Evolutionary conservation across 495 filamentous ascomycete genomes (phyloP).

Genomic region (Aspergillus nidulans): DNA sequence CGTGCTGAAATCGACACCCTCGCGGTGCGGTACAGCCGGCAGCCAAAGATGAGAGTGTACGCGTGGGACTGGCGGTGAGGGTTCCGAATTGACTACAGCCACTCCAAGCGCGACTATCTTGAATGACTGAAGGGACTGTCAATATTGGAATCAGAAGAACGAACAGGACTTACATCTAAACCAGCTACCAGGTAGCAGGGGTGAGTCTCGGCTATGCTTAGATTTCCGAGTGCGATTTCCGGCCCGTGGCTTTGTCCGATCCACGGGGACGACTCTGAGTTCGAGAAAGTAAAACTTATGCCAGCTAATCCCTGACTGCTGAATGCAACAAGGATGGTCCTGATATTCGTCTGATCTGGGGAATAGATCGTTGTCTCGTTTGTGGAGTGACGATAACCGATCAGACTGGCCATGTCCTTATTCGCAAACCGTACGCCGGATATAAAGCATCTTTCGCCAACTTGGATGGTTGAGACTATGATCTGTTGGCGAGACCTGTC

Average conservation of each 20-base stretch:
- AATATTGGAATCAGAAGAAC: neutral
- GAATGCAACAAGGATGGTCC: slow-evolving; percentile 11
- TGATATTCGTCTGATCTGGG: neutral
- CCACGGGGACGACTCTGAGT: slow-evolving; percentile 8
- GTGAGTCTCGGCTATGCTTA: neutral
- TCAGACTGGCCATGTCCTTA: neutral
- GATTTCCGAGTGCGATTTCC: slow-evolving; percentile 7
- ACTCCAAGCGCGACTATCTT: slow-evolving; percentile 15
- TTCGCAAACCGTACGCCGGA: slow-evolving; percentile 7
- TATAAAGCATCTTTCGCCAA: slow-evolving; percentile 10
- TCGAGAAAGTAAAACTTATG: slow-evolving; percentile 10
- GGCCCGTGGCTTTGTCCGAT: slow-evolving; percentile 4
- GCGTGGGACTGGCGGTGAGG: too few relatives aligned
- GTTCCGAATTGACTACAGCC: too few relatives aligned
- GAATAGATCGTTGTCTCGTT: slow-evolving; percentile 6
- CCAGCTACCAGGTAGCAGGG: slow-evolving; percentile 8
- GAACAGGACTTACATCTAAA: slow-evolving; percentile 1
- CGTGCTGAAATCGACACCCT: slow-evolving; percentile 4
- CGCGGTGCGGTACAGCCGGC: slow-evolving; percentile 6
- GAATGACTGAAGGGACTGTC: neutral
- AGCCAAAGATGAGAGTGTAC: slow-evolving; percentile 10
- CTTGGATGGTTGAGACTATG: slow-evolving; percentile 6
- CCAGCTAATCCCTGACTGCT: slow-evolving; percentile 10
- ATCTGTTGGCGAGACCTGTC: neutral
- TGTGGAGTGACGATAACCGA: slow-evolving; percentile 4